phyloP scores from a whole-genome alignment of 495 filamentous ascomycete species.

The Hapsidospora chrysogenum region DNA sequence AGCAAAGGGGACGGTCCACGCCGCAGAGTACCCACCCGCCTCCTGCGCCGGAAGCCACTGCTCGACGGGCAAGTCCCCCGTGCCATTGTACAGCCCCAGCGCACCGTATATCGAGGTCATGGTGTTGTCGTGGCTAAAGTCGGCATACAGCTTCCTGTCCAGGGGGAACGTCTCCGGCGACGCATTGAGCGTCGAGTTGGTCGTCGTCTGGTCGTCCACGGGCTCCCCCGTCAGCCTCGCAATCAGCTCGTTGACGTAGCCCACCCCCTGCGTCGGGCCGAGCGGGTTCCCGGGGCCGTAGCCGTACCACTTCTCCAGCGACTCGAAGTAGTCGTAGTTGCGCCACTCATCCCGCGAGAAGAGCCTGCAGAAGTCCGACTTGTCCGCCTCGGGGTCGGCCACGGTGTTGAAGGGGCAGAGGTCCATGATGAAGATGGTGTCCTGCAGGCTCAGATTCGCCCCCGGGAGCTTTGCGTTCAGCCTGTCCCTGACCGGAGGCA shows the following conservation, averaged over 20 bases:
- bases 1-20: conserved; percentile 68
- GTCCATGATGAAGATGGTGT: conserved; percentile 62
- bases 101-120: conserved; percentile 58
- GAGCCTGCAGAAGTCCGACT: conserved; percentile 53
- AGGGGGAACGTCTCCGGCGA: conserved; percentile 50
- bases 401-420: conserved; percentile 72
- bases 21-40: conserved; percentile 40
- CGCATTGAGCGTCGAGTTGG: conserved; percentile 55
- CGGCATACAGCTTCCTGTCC: conserved; percentile 48
- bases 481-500: conserved; percentile 40
- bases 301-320: conserved; percentile 66
- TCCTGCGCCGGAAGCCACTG: conserved; percentile 22
- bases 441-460: conserved; percentile 35
- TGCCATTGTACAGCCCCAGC: conserved; percentile 54
- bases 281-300: conserved; percentile 59
- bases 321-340: conserved; percentile 60
- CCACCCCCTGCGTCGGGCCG: conserved; percentile 66
- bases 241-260: conserved; percentile 70
- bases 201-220: conserved; percentile 52
- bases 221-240: conserved; percentile 51
- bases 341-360: conserved; percentile 56
- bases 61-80: conserved; percentile 27
- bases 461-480: conserved; percentile 45
- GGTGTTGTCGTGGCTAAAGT: conserved; percentile 81
- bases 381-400: conserved; percentile 14